These are phyloP conservation scores for Cicer cuneatum DNA, from an alignment of 306 rosid species.

Conservation along the genomic window DNA sequence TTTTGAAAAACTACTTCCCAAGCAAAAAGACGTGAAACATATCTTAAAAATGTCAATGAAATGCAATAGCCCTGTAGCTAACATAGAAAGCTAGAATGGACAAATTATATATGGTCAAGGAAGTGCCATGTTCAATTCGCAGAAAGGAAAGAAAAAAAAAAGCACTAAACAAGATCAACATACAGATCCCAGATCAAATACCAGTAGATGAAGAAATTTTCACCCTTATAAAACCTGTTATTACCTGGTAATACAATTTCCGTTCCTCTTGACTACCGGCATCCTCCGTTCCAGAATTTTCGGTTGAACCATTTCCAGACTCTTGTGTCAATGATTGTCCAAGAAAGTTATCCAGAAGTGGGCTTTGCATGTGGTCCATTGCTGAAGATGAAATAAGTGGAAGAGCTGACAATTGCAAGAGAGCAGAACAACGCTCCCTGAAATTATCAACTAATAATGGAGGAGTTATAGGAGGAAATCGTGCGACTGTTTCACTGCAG, in stretches of 20 bases:
- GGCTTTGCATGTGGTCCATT: conserved; percentile 59
- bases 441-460: conserved; percentile 68
- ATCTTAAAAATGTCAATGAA: conserved; percentile 24
- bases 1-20: conserved; percentile 18
- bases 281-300: conserved; percentile 53
- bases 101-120: conserved; percentile 14
- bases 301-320: conserved; percentile 53
- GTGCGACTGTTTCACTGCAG: conserved; percentile 77
- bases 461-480: conserved; percentile 77
- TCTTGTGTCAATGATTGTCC: conserved; percentile 57
- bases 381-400: conserved; percentile 73
- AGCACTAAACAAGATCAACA: conserved; percentile 22
- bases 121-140: conserved; percentile 9
- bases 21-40: conserved; percentile 35
- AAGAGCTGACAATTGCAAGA: conserved; percentile 71
- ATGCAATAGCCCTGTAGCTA: conserved; percentile 6
- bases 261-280: conserved; percentile 56
- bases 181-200: conserved; percentile 34
- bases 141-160: neutral
- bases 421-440: conserved; percentile 64
- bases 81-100: conserved; percentile 34
- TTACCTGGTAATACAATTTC: conserved; percentile 77
- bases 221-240: conserved; percentile 8
- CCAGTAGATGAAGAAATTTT: conserved; percentile 14
- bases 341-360: conserved; percentile 71